Evolutionary conservation across 2,329 filamentous ascomycete species (phyloP), one percentile per base, ranked within the genome.

Genomic region (Sporothrix brasiliensis): DNA sequence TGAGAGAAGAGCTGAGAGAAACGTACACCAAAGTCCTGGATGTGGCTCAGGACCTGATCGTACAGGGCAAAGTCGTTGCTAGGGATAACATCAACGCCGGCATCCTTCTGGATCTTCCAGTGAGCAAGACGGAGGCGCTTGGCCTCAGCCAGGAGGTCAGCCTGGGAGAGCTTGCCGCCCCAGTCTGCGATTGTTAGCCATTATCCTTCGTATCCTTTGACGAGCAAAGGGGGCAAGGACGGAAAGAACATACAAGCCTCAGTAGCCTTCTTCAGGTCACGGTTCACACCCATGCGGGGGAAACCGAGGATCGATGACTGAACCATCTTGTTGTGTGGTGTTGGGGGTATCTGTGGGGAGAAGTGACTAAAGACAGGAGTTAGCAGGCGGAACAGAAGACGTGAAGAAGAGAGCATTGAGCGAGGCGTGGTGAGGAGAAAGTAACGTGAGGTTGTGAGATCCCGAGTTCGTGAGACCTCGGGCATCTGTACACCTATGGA

Each of bases 11-110:
- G 27, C 13, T 27, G 39, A 44, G 1, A 9, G 54, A 34, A 24
- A 84, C 91, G 81, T 88, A 94, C 92, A 82, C 92, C 93, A 82
- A 97, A 97, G 83, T 97, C 91, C 87, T 97, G 94, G 82, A 97
- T 98, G 87, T 98, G 94, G 85, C 93, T 91, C 74, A 98, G 90
- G 79, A 98, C 92, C 81, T 98, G 94, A 83, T 98, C 94, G 84
- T 99, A 99, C 85, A 93, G 93, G 77, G 95, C 93, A 80, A 99
- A 99, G 89, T 99, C 95, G 83, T 99, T 99, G 91, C 92, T 97
- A 82, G 95, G 95, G 80, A 99, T 97, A 85, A 95, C 87, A 80
- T 97, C 92, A 83, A 98, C 94, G 80, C 95, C 95, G 76, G 95
- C 95, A 84, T 96, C 90, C 88, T 99, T 94, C 88, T 99, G 95